Conservation (phyloP, 2,329 filamentous ascomycete species). For the Talaromyces verruculosus region DNA sequence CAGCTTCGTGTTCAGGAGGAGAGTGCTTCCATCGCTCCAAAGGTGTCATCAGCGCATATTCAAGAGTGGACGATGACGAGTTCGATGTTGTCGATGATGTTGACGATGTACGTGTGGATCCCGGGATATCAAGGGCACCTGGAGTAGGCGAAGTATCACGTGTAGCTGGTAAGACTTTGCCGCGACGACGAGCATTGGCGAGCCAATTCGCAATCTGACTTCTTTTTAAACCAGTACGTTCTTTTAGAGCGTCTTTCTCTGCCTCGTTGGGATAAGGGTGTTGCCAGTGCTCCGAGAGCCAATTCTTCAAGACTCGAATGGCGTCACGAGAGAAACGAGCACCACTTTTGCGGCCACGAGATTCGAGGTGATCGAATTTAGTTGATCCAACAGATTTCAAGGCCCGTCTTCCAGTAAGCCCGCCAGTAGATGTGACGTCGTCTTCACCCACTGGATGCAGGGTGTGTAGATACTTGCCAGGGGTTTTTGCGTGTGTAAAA, state of each 20-base stretch:
- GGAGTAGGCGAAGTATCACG: slow-evolving; percentile 69
- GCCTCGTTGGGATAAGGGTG: slow-evolving; percentile 88
- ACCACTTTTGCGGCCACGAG: slow-evolving; percentile 61
- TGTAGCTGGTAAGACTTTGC: slow-evolving; percentile 67
- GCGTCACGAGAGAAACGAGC: slow-evolving; percentile 78
- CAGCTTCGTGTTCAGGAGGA: slow-evolving; percentile 68
- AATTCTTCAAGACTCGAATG: slow-evolving; percentile 76
- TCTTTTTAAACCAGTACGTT: slow-evolving; percentile 75
- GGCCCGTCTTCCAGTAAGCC: slow-evolving; percentile 41
- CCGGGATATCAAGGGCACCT: slow-evolving; percentile 72
- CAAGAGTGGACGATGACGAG: slow-evolving; percentile 26
- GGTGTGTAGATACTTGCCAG: slow-evolving; percentile 45
- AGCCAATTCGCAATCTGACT: slow-evolving; percentile 90
- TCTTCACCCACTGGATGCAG: slow-evolving; percentile 48
- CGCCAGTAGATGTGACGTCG: slow-evolving; percentile 39
- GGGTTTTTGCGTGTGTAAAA: slow-evolving; percentile 45
- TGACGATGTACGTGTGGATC: slow-evolving; percentile 45
- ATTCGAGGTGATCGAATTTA: slow-evolving; percentile 39
- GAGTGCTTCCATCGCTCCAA: slow-evolving; percentile 69
- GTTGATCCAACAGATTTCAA: slow-evolving; percentile 42
- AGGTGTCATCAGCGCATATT: slow-evolving; percentile 56
- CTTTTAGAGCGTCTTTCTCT: slow-evolving; percentile 77
- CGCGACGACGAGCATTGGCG: slow-evolving; percentile 79
- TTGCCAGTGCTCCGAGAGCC: slow-evolving; percentile 75
- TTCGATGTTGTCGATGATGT: slow-evolving; percentile 52